A percentile compares a stretch with the other conserved stretches of the same genome.
These are phyloP conservation scores for Populus tremula DNA, from an alignment of 345 rosid genomes.

Conservation along the genomic window DNA sequence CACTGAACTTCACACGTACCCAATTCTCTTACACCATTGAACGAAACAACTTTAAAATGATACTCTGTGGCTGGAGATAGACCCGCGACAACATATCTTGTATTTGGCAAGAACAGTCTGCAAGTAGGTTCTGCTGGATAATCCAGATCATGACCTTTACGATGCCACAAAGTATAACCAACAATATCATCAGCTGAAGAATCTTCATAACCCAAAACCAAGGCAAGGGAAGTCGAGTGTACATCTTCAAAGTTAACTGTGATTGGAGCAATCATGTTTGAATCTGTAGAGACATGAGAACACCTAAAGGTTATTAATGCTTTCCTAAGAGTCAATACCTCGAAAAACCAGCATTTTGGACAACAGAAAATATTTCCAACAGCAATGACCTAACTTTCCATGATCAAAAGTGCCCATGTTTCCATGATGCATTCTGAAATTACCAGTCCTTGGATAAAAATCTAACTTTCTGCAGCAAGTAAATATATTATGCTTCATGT, in stretches of 20 bases:
- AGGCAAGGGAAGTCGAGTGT: constrained; percentile 54
- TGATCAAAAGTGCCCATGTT: not conserved
- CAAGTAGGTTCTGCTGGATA: constrained; percentile 72
- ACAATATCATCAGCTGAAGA: constrained; percentile 37
- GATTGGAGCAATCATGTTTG: constrained; percentile 30
- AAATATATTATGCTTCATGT: not conserved
- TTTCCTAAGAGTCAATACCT: not conserved
- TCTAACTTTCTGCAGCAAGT: not conserved
- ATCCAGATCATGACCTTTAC: constrained; percentile 44
- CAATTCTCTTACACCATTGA: constrained; percentile 46
- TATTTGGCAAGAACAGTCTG: constrained; percentile 53
- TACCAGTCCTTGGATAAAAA: not conserved
- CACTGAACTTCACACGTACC: constrained; percentile 50
- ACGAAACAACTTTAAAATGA: constrained; percentile 57
- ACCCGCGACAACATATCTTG: constrained; percentile 60
- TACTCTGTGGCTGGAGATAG: constrained; percentile 66
- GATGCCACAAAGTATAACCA: constrained; percentile 78
- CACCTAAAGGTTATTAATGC: not conserved
- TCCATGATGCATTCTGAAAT: not conserved
- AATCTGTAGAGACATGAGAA: constrained; percentile 26
- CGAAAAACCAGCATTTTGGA: not conserved
- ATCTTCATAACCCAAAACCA: constrained; percentile 50
- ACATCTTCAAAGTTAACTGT: constrained; percentile 67
- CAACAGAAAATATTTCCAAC: constrained; percentile 1
- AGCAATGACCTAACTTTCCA: constrained; percentile 9